These are phyloP conservation scores for Pyrenophora tritici-repentis DNA, from an alignment of 2,329 filamentous ascomycete genomes.

Conservation along the genomic window DNA sequence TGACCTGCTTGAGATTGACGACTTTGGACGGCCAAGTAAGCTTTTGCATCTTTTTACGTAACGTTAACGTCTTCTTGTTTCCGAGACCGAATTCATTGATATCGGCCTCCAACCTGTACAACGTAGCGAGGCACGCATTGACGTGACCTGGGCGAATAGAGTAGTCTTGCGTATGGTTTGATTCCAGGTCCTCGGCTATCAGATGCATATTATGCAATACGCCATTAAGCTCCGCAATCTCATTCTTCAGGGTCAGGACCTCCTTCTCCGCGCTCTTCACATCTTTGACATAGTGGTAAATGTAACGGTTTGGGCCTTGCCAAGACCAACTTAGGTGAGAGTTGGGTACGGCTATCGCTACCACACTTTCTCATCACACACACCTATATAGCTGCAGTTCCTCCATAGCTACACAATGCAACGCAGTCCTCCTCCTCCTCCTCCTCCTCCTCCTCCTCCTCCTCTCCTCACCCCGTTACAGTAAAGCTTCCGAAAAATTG, in stretches of 20 bases:
- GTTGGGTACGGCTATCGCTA: too few relatives aligned
- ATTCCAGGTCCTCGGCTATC: conserved; percentile 14
- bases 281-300: conserved; percentile 12
- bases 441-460: too few relatives aligned
- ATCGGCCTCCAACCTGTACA: conserved; percentile 10
- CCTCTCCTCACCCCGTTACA: too few relatives aligned
- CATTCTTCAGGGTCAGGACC: conserved; percentile 11
- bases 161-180: neutral
- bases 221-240: conserved; percentile 10
- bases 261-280: conserved; percentile 17
- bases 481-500: conserved; percentile 15
- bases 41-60: neutral
- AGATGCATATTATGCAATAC: conserved; percentile 15
- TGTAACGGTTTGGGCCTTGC: too few relatives aligned
- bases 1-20: conserved; percentile 4
- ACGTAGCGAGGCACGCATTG: conserved; percentile 7
- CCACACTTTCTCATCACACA: too few relatives aligned
- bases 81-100: neutral
- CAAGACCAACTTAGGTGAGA: too few relatives aligned
- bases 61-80: too few relatives aligned
- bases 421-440: too few relatives aligned
- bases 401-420: too few relatives aligned
- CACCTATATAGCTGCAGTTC: too few relatives aligned
- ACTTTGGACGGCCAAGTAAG: conserved; percentile 11
- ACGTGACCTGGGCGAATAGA: conserved; percentile 10